Conservation (phyloP, 352 stramenopile species). For the Thalassiosira gravida region DNA sequence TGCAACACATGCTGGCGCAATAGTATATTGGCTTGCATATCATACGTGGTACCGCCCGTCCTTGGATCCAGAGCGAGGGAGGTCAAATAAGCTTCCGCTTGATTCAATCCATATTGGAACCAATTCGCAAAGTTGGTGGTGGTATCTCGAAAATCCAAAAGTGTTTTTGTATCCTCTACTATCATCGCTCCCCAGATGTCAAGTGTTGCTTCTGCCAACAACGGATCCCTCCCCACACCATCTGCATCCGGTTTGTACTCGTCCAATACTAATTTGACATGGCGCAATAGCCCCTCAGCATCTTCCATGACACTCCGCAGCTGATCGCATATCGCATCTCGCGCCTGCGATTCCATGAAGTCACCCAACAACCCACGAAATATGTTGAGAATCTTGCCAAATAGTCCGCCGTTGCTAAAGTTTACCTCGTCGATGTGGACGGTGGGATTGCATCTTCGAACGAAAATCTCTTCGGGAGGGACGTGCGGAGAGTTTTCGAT, state of each 20-base stretch:
- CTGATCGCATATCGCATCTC: constrained; percentile 25
- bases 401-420: constrained; percentile 45
- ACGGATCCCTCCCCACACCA: constrained; percentile 5
- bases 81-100: constrained; percentile 27
- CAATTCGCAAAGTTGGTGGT: constrained; percentile 24
- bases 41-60: background rate
- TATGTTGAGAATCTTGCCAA: constrained; percentile 34
- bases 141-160: constrained; percentile 34
- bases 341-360: constrained; percentile 18
- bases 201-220: constrained; percentile 11
- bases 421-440: constrained; percentile 47
- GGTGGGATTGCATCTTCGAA: constrained; percentile 21
- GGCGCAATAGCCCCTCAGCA: constrained; percentile 15
- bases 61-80: background rate
- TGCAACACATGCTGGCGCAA: constrained; percentile 34
- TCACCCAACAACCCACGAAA: constrained; percentile 24
- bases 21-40: constrained; percentile 43
- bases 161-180: background rate
- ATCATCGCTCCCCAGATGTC: background rate
- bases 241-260: constrained; percentile 6
- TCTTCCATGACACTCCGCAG: constrained; percentile 16
- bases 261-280: constrained; percentile 11
- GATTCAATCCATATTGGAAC: constrained; percentile 19
- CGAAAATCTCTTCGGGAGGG: background rate
- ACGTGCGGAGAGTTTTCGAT: background rate